Base-by-base conservation (phyloP, 2,329 filamentous ascomycete species). In the Colletotrichum gigasporum region DNA sequence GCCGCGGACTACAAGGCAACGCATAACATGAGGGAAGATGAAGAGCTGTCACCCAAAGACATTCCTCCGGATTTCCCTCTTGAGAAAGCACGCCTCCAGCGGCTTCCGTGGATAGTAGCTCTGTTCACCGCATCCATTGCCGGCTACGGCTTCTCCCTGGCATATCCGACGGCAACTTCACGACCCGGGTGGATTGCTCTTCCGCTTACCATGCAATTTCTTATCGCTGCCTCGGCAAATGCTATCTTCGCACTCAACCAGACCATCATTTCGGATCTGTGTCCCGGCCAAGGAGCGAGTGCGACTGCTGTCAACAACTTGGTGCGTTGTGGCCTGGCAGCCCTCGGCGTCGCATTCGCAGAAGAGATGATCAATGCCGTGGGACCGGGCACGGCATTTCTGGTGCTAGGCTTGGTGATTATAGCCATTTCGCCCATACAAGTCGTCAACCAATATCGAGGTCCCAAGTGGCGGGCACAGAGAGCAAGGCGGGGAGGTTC, bases 51-150 rank as follows among this genome's bases (percentile, higher is more conserved):
- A 65, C 64, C 71, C 1, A 70, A 75, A 60, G 67, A 68, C 22
- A 57, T 70, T 5, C 66, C 67, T 2, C 65, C 64, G 0, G 76
- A 81, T 47, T 83, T 83, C 52, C 79, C 79, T 1, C 75, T 83
- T 57, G 81, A 82, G 68, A 72, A 73, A 24, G 74, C 77, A 3
- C 73, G 79, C 2, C 71, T 82, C 47, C 72, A 73, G 22, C 74
- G 78, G 50, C 72, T 80, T 8, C 78, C 76, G 42, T 80, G 76
- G 74, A 74, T 81, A 8, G 62, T 65, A 2, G 18, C 50, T 14
- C 9, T 65, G 54, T 74, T 74, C 8, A 67, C 69, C 0, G 52
- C 78, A 1, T 81, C 83, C 63, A 70, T 77, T 9, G 45, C 74
- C 4, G 70, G 72, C 18, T 80, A 82, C 51, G 78, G 77, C 3